These are phyloP conservation scores for Achaetomium macrosporum DNA, from an alignment of 2,329 filamentous ascomycete genomes.

Conservation along the genomic window DNA sequence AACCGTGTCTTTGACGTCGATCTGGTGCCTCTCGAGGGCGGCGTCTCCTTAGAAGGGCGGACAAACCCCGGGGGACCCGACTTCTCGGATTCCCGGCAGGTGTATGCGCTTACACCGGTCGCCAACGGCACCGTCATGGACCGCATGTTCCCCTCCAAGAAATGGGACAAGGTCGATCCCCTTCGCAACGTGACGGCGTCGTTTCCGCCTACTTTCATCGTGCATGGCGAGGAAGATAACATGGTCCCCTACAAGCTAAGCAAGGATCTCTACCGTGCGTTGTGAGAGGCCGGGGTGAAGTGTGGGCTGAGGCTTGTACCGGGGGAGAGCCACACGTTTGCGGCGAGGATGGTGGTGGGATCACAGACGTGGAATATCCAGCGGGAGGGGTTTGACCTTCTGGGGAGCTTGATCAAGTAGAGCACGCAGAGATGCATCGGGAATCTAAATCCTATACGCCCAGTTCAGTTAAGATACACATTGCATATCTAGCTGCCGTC, in stretches of 20 bases:
- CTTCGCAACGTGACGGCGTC: constrained; percentile 26
- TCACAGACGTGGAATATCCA: constrained; percentile 32
- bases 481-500: too few relatives aligned
- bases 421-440: too few relatives aligned
- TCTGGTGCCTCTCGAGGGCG: constrained; percentile 34
- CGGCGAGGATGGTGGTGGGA: constrained; percentile 36
- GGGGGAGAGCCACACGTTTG: constrained; percentile 40
- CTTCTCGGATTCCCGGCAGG: constrained; percentile 33
- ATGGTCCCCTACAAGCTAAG: constrained; percentile 37
- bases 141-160: constrained; percentile 26
- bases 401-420: constrained; percentile 25
- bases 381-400: constrained; percentile 36
- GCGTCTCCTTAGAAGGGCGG: constrained; percentile 39
- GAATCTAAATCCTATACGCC: too few relatives aligned
- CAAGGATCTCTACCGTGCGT: constrained; percentile 24
- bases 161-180: constrained; percentile 32
- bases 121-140: constrained; percentile 34
- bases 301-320: constrained; percentile 35
- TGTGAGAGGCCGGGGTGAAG: constrained; percentile 29
- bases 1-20: constrained; percentile 32
- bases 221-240: constrained; percentile 35
- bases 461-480: too few relatives aligned
- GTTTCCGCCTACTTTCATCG: constrained; percentile 38
- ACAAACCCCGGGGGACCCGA: constrained; percentile 29
- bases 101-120: constrained; percentile 38